phyloP scores from a whole-genome alignment of 805 yeast species.

The Yarrowia divulgata region DNA sequence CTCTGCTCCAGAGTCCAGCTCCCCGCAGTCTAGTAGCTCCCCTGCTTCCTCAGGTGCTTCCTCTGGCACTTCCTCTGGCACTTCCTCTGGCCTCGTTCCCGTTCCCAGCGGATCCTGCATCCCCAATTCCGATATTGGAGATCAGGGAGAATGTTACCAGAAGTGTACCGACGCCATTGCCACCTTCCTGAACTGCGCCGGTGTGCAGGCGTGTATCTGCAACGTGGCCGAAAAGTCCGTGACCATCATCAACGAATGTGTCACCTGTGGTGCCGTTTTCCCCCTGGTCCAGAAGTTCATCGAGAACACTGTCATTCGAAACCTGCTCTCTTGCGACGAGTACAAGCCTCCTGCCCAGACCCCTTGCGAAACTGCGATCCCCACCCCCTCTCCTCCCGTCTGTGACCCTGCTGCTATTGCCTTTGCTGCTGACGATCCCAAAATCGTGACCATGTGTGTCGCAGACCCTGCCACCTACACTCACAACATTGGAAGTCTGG shows the following conservation, averaged over 20 bases:
- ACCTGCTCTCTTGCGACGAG: slow-evolving; percentile 23
- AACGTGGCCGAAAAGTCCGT: not conserved
- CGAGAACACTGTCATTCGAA: slow-evolving; percentile 8
- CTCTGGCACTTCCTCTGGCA: not conserved
- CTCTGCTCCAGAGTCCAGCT: not conserved
- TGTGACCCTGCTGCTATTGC: slow-evolving; percentile 43
- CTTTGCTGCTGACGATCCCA: slow-evolving; percentile 44
- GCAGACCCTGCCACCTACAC: slow-evolving; percentile 34
- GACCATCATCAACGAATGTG: slow-evolving; percentile 17
- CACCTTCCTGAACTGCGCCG: slow-evolving; percentile 3
- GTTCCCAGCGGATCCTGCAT: no score
- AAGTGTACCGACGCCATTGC: slow-evolving; percentile 24
- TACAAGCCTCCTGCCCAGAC: slow-evolving; percentile 20
- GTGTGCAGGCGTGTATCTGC: slow-evolving; percentile 17
- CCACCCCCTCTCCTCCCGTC: slow-evolving; percentile 37
- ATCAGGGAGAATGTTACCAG: slow-evolving; percentile 28
- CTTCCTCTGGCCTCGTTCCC: not conserved
- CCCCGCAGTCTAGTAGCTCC: not conserved
- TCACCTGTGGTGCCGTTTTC: slow-evolving; percentile 34
- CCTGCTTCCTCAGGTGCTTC: not conserved
- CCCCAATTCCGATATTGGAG: slow-evolving; percentile 3
- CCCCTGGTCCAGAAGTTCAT: slow-evolving; percentile 16
- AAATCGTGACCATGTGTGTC: slow-evolving; percentile 39
- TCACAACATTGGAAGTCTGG: slow-evolving; percentile 25
- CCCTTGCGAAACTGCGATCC: slow-evolving; percentile 16